Evolutionary conservation across 2,329 filamentous ascomycete species (phyloP).

Genomic region (Lachnellula suecica): DNA sequence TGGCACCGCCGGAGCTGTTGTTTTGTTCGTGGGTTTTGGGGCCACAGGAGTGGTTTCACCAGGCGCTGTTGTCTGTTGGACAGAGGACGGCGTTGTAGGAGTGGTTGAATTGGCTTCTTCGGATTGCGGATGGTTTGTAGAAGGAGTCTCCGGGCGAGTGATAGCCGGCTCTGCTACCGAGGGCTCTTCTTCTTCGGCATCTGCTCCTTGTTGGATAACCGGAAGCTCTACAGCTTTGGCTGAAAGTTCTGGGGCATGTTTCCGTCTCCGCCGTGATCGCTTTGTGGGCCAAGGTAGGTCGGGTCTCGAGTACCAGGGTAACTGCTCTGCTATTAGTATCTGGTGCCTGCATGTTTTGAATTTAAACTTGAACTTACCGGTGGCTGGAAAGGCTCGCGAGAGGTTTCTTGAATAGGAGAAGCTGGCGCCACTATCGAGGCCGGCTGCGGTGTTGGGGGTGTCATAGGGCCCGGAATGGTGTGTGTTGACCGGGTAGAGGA

Average conservation of each 20-base stretch:
- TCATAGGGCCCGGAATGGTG: slow-evolving; percentile 36
- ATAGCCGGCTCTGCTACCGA: slow-evolving; percentile 37
- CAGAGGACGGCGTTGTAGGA: slow-evolving; percentile 55
- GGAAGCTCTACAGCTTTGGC: slow-evolving; percentile 26
- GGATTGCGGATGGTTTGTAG: slow-evolving; percentile 39
- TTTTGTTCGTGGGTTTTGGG: slow-evolving; percentile 31
- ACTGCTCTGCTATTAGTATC: slow-evolving; percentile 38
- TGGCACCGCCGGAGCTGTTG: slow-evolving; percentile 43
- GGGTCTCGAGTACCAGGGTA: slow-evolving; percentile 58
- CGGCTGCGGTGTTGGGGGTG: slow-evolving; percentile 45
- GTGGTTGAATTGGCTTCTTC: slow-evolving; percentile 43
- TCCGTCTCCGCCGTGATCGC: slow-evolving; percentile 42
- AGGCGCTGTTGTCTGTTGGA: slow-evolving; percentile 23
- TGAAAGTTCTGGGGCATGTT: slow-evolving; percentile 27
- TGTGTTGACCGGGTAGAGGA: slow-evolving; percentile 35
- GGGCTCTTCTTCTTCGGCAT: slow-evolving; percentile 8
- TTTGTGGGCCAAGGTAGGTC: slow-evolving; percentile 50
- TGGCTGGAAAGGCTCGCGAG: slow-evolving; percentile 41
- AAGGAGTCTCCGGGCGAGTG: slow-evolving; percentile 46
- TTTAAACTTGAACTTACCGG: slow-evolving; percentile 45
- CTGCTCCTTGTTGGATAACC: slow-evolving; percentile 11
- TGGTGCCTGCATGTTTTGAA: neutral
- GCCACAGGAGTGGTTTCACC: slow-evolving; percentile 27
- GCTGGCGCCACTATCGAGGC: slow-evolving; percentile 25
- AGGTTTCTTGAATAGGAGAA: slow-evolving; percentile 25